Conservation (phyloP, 208 protist genomes). For the Wallacemonas sp. region DNA sequence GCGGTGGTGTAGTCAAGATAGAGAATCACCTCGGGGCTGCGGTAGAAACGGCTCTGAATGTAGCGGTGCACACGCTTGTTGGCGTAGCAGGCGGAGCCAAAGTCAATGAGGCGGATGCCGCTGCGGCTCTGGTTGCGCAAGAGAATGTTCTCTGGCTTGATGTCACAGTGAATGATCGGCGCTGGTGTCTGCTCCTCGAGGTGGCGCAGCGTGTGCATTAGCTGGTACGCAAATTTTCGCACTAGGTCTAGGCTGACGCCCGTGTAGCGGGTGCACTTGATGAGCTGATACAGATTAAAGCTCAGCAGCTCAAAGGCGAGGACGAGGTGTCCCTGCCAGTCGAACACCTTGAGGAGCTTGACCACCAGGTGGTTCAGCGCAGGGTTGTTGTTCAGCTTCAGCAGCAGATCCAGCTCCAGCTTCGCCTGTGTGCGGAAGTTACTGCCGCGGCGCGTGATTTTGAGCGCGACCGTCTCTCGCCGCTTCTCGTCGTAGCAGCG, state of each 20-base stretch:
- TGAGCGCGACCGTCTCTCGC: constrained; percentile 84
- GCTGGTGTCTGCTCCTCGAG: constrained; percentile 83
- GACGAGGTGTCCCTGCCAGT: constrained; percentile 95
- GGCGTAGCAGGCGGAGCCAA: constrained; percentile 96
- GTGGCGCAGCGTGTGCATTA: constrained; percentile 89
- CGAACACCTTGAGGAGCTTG: constrained; percentile 84
- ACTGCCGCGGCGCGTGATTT: constrained; percentile 84
- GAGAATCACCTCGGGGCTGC: constrained; percentile 97
- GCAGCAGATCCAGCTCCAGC: constrained; percentile 84
- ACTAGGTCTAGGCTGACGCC: constrained; percentile 87
- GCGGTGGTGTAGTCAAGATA: constrained; percentile 90
- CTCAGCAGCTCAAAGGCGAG: constrained; percentile 97
- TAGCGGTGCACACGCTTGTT: constrained; percentile 96
- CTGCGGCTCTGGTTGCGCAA: constrained; percentile 86
- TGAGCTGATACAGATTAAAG: constrained; percentile 97
- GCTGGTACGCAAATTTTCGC: constrained; percentile 95
- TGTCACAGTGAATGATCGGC: constrained; percentile 98
- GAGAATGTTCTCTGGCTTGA: constrained; percentile 97
- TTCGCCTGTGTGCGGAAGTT: constrained; percentile 86
- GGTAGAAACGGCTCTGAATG: constrained; percentile 98
- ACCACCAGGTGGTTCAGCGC: constrained; percentile 80
- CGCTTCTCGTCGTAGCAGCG: constrained; percentile 87
- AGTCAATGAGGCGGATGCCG: constrained; percentile 97
- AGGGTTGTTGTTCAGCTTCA: constrained; percentile 68
- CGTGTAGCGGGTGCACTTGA: constrained; percentile 90